Evolutionary conservation across 2,329 filamentous ascomycete species (phyloP), one percentile per base, ranked within the genome.

Genomic region (Aspergillus aculeatinus): DNA sequence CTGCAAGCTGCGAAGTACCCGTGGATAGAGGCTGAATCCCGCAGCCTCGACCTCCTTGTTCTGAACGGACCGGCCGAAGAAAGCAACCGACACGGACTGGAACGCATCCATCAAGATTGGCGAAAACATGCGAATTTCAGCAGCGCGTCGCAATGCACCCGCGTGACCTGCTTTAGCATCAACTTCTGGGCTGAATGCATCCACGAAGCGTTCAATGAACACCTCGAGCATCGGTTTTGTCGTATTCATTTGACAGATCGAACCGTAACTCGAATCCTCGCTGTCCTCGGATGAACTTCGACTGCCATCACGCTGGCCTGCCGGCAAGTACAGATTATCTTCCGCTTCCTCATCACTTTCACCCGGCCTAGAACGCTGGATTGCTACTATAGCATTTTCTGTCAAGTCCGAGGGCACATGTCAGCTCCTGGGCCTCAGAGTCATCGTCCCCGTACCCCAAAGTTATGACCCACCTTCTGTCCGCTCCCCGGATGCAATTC

Each of bases 81-180:
- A 77, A 0, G 73, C 72, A n/a, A 75, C 64, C 2, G 75, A 74
- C 1, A 77, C 75, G 9, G 73, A 71, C 49, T 76, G 70, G 53
- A 75, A 76, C 0, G 75, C 75, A 55, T 75, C 73, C 2, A 65
- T 65, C 10, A 77, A 70, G 12, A 77, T 66, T 2, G 75, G 74
- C 0, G 74, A 76, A 42, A 76, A 77, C 73, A 77, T 76, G 52
- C 75, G 73, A 50, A 77, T 76, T 14, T 66, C 70, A 0, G 75
- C 75, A 4, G 74, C 75, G 12, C 71, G 70, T 35, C 75, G 71
- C 19, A 77, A 54, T 16, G 75, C 74, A 21, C 73, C 74, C 4
- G 75, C 74, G 21, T 68, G 70, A 4, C 75, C 75, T 4, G 70
- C 67, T 31, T 72, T 75, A 1, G 64, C 54, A 48, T 75, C 71